Percentiles rank a stretch among this genome's conserved stretches.
Conservation (phyloP, 2,329 filamentous ascomycete species). For the Monilinia polystroma region DNA sequence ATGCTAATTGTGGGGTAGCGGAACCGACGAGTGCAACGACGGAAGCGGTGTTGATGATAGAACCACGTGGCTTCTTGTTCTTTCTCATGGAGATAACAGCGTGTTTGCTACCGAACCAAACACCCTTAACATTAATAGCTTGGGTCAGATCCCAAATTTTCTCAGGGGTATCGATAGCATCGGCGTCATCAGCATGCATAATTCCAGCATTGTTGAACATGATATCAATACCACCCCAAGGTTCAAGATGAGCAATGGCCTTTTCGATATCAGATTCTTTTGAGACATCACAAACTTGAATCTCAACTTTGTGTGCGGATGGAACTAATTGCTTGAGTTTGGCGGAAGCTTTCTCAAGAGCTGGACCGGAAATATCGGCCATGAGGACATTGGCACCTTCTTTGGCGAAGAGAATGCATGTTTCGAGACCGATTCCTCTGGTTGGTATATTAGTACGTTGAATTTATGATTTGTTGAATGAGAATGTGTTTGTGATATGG, state of each 20-base stretch:
- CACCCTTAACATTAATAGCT: slow-evolving; percentile 75
- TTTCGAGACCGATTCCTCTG: slow-evolving; percentile 74
- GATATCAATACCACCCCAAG: slow-evolving; percentile 70
- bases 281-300: slow-evolving; percentile 60
- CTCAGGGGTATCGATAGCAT: slow-evolving; percentile 67
- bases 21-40: slow-evolving; percentile 71
- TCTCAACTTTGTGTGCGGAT: slow-evolving; percentile 51
- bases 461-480: not conserved
- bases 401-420: slow-evolving; percentile 67
- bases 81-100: slow-evolving; percentile 65
- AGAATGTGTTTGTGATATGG: not conserved
- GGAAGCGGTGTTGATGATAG: slow-evolving; percentile 73
- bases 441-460: slow-evolving; percentile 2
- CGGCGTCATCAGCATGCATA: slow-evolving; percentile 66
- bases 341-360: slow-evolving; percentile 59
- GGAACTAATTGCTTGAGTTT: slow-evolving; percentile 61
- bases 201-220: slow-evolving; percentile 82
- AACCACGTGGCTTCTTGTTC: slow-evolving; percentile 64
- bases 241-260: slow-evolving; percentile 60
- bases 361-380: slow-evolving; percentile 65
- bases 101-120: slow-evolving; percentile 76
- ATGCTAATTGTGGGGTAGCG: slow-evolving; percentile 71
- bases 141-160: slow-evolving; percentile 76
- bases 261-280: slow-evolving; percentile 64
- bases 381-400: slow-evolving; percentile 71